Conservation (phyloP, 73 alveolate species). For the Paramecium octaurelia region DNA sequence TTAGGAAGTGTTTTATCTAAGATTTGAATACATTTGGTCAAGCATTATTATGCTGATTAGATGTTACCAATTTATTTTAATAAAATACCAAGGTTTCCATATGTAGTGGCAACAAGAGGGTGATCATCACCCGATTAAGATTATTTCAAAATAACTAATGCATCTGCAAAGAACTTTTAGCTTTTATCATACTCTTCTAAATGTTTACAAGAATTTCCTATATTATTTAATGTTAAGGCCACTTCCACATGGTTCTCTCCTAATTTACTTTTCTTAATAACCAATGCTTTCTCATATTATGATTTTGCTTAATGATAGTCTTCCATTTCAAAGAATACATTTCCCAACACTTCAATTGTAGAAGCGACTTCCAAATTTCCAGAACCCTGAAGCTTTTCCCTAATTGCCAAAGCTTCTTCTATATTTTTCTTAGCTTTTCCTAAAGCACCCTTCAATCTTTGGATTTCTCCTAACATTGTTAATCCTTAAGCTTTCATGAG, state of each 20-base stretch:
- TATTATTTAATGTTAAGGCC: constrained; percentile 59
- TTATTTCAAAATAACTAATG: constrained; percentile 24
- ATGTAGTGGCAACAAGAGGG: constrained; percentile 51
- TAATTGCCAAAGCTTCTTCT: constrained; percentile 56
- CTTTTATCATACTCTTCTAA: constrained; percentile 50
- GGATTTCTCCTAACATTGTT: constrained; percentile 47
- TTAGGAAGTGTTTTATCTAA: constrained; percentile 8
- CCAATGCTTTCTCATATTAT: constrained; percentile 55
- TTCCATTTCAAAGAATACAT: constrained; percentile 59
- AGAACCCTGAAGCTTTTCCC: constrained; percentile 50
- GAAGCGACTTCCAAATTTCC: constrained; percentile 63
- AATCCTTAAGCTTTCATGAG: constrained; percentile 44
- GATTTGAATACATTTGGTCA: constrained; percentile 47
- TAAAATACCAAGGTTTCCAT: constrained; percentile 55
- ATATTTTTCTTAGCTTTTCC: constrained; percentile 26
- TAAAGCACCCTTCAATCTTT: constrained; percentile 56
- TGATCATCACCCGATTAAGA: constrained; percentile 28
- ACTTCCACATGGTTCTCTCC: constrained; percentile 53
- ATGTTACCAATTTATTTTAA: constrained; percentile 44
- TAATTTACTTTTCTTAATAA: constrained; percentile 54
- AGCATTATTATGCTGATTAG: not conserved
- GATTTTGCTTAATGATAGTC: constrained; percentile 61
- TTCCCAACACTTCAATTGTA: constrained; percentile 49
- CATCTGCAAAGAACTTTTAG: constrained; percentile 50
- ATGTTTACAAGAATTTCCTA: constrained; percentile 60